phyloP scores from a whole-genome alignment of 768 basidiomycete genomes.

The Leccinum aurantiacum region DNA sequence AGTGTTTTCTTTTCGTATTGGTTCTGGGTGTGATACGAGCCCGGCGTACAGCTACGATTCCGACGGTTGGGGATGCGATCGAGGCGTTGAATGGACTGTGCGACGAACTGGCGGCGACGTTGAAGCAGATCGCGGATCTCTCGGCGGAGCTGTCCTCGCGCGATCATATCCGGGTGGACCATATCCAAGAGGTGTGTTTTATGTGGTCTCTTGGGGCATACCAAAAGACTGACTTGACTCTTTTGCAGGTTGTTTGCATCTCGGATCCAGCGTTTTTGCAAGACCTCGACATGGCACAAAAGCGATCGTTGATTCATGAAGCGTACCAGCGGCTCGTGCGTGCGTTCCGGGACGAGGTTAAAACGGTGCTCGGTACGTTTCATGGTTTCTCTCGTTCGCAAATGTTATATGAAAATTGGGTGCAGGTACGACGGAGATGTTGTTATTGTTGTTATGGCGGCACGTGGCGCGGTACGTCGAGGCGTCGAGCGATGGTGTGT shows the following conservation, averaged over 20 bases:
- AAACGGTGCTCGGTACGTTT: slow-evolving; percentile 51
- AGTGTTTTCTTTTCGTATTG: slow-evolving; percentile 18
- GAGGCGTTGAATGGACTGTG: slow-evolving; percentile 64
- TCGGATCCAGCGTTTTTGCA: slow-evolving; percentile 56
- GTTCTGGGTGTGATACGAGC: not conserved
- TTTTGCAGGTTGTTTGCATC: slow-evolving; percentile 46
- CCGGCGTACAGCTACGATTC: slow-evolving; percentile 57
- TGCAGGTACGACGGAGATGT: slow-evolving; percentile 71
- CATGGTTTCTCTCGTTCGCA: not conserved
- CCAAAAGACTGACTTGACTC: not conserved
- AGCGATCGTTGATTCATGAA: slow-evolving; percentile 61
- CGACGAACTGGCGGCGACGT: slow-evolving; percentile 54
- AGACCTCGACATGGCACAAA: slow-evolving; percentile 68
- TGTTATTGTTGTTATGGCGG: slow-evolving; percentile 77
- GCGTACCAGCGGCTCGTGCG: slow-evolving; percentile 51
- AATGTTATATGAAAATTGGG: not conserved
- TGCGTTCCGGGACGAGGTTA: slow-evolving; percentile 46
- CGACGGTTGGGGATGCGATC: slow-evolving; percentile 72
- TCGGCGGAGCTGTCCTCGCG: slow-evolving; percentile 69
- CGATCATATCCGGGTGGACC: slow-evolving; percentile 69
- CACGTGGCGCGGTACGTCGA: slow-evolving; percentile 68
- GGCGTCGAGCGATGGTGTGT: slow-evolving; percentile 22
- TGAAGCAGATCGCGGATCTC: slow-evolving; percentile 68
- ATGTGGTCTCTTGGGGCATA: not conserved
- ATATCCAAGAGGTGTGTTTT: slow-evolving; percentile 62